phyloP scores from a whole-genome alignment of 1,284 basidiomycete genomes.

The Fomes fomentarius region DNA sequence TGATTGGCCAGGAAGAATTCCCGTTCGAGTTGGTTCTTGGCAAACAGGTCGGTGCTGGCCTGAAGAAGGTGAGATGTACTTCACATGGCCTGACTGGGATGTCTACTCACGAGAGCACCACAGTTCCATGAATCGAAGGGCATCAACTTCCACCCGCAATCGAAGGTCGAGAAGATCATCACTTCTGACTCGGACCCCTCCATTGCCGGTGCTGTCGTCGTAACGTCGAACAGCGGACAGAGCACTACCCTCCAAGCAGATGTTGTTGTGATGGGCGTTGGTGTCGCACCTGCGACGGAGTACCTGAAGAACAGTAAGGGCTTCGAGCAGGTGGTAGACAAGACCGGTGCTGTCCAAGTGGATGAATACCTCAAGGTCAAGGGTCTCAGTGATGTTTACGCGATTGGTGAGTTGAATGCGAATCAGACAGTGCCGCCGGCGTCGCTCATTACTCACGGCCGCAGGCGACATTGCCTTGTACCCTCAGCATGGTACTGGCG shows the following conservation, averaged over 20 bases:
- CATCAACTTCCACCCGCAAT: slow-evolving; percentile 83
- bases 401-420: slow-evolving; percentile 78
- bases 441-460: no score
- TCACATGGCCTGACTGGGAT: background rate
- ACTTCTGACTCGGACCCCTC: slow-evolving; percentile 53
- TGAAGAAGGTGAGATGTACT: slow-evolving; percentile 69
- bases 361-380: slow-evolving; percentile 80
- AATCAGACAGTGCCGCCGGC: no score
- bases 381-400: slow-evolving; percentile 70
- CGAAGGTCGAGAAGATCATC: slow-evolving; percentile 76
- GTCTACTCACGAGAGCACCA: background rate
- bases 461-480: slow-evolving; percentile 85
- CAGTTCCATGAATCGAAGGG: slow-evolving; percentile 82
- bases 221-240: slow-evolving; percentile 52
- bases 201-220: slow-evolving; percentile 62
- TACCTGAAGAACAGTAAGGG: slow-evolving; percentile 73
- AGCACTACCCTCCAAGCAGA: slow-evolving; percentile 67
- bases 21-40: slow-evolving; percentile 88
- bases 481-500: slow-evolving; percentile 61
- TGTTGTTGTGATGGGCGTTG: slow-evolving; percentile 88
- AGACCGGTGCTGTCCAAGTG: slow-evolving; percentile 82
- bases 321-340: slow-evolving; percentile 65
- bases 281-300: slow-evolving; percentile 84
- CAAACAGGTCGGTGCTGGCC: slow-evolving; percentile 76
- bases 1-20: slow-evolving; percentile 85